phyloP scores from a whole-genome alignment of 2,329 filamentous ascomycete genomes.

The Pseudogymnoascus sp. region DNA sequence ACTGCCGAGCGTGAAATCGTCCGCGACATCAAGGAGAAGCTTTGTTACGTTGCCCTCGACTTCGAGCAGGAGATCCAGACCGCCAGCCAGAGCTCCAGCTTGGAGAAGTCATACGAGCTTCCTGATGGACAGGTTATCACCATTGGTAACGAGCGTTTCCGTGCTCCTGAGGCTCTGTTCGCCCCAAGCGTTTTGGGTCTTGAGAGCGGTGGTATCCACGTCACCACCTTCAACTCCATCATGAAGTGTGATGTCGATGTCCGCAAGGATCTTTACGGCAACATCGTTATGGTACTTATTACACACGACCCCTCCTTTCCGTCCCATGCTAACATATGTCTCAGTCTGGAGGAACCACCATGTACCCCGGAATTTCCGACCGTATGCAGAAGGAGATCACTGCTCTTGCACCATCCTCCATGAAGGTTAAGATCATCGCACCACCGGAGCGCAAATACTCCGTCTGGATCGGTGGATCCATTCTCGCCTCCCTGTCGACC shows the following conservation, averaged over 20 bases:
- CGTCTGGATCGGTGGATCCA: conserved; percentile 99
- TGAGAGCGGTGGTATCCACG: conserved; percentile 97
- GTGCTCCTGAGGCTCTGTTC: conserved; percentile 98
- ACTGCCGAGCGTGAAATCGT: conserved; percentile 99
- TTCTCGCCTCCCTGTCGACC: conserved; percentile 96
- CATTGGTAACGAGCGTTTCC: conserved; percentile 99
- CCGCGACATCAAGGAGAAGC: conserved; percentile 99
- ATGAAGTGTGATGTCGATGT: conserved; percentile 99
- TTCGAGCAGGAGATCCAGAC: conserved; percentile 99
- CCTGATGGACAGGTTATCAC: conserved; percentile 99
- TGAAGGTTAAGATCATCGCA: conserved; percentile 99
- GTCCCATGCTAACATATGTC: conserved; percentile 14
- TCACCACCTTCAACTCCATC: conserved; percentile 99
- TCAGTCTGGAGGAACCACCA: conserved; percentile 99
- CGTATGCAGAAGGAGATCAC: conserved; percentile 99
- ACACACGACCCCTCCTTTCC: not conserved
- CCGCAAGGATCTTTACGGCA: conserved; percentile 99
- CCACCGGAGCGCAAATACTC: conserved; percentile 99
- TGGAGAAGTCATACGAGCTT: conserved; percentile 99
- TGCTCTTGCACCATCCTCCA: conserved; percentile 95
- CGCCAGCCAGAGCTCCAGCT: conserved; percentile 92
- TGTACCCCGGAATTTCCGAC: conserved; percentile 99
- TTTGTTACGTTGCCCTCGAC: conserved; percentile 99
- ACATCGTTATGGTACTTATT: conserved; percentile 96
- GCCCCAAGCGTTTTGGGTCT: conserved; percentile 97